Evolutionary conservation across 2,329 filamentous ascomycete species (phyloP).

Genomic region (Hysterium pulicare): DNA sequence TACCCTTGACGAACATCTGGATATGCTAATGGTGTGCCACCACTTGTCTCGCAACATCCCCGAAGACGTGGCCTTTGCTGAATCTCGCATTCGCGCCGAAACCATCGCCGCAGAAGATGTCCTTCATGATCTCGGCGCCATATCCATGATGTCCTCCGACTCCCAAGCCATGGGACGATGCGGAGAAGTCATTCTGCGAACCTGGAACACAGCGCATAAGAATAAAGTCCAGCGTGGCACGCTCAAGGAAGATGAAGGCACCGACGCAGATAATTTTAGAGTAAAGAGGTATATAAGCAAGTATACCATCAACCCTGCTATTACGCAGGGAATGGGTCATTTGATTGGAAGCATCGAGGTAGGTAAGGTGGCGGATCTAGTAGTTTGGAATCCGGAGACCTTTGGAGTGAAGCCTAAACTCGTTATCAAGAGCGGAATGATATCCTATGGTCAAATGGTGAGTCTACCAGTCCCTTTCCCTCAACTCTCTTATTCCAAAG

Average conservation of each 20-base stretch:
- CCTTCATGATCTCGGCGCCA: conserved; percentile 88
- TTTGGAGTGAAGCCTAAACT: conserved; percentile 83
- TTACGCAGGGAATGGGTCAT: conserved; percentile 87
- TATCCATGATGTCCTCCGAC: conserved; percentile 96
- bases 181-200: conserved; percentile 87
- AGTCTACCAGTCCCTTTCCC: conserved; percentile 16
- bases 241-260: conserved; percentile 73
- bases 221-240: conserved; percentile 82
- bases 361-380: conserved; percentile 85
- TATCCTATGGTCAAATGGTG: conserved; percentile 81
- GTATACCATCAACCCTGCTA: conserved; percentile 91
- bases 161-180: conserved; percentile 96
- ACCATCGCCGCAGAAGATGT: conserved; percentile 97
- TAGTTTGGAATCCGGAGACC: conserved; percentile 78
- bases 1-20: conserved; percentile 91
- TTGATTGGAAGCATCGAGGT: conserved; percentile 82
- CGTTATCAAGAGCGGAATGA: conserved; percentile 85
- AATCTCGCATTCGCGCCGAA: conserved; percentile 89
- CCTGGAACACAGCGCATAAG: conserved; percentile 97
- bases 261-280: conserved; percentile 81
- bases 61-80: conserved; percentile 93
- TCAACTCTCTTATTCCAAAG: conserved; percentile 2
- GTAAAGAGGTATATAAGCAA: conserved; percentile 93
- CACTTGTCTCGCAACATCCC: conserved; percentile 89
- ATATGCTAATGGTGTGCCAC: conserved; percentile 99